Conservation (phyloP, 257 asterid species). For the Nicotiana otophora region DNA sequence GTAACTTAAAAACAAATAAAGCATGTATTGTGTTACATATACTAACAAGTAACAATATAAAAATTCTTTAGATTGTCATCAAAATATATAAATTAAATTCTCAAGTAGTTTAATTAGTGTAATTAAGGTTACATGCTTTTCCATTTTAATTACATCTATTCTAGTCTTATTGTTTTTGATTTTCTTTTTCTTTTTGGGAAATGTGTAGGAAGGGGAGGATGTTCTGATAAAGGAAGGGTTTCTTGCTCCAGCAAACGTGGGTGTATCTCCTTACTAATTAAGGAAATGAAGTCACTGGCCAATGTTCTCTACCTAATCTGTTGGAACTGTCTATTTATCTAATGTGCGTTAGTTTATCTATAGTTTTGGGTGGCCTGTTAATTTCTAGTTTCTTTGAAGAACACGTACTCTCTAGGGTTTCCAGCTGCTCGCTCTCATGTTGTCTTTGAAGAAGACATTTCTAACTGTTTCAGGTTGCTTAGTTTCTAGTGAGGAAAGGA, state of each 20-base stretch:
- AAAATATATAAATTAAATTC: too few species aligned
- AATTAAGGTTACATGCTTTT: neutral
- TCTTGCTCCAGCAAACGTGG: conserved; percentile 76
- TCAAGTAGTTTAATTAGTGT: too few species aligned
- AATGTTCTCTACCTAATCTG: neutral
- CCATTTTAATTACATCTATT: too few species aligned
- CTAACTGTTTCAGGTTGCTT: conserved; percentile 11
- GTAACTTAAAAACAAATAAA: neutral
- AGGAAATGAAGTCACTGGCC: neutral
- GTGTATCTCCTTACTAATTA: conserved; percentile 70
- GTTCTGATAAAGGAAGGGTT: conserved; percentile 88
- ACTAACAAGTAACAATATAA: too few species aligned
- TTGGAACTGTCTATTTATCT: neutral
- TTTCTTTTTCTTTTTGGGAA: neutral
- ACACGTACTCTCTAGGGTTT: neutral
- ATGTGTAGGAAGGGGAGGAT: conserved; percentile 78
- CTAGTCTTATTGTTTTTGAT: neutral
- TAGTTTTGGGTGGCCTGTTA: neutral
- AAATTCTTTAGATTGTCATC: too few species aligned
- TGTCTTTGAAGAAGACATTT: conserved; percentile 17
- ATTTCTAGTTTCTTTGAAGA: conserved; percentile 16
- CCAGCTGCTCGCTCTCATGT: neutral
- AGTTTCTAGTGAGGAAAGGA: conserved; percentile 31
- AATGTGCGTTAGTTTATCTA: neutral
- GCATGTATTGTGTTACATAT: too few species aligned